Evolutionary conservation across 2,329 filamentous ascomycete species (phyloP).

Genomic region (Alternaria incomplexa): DNA sequence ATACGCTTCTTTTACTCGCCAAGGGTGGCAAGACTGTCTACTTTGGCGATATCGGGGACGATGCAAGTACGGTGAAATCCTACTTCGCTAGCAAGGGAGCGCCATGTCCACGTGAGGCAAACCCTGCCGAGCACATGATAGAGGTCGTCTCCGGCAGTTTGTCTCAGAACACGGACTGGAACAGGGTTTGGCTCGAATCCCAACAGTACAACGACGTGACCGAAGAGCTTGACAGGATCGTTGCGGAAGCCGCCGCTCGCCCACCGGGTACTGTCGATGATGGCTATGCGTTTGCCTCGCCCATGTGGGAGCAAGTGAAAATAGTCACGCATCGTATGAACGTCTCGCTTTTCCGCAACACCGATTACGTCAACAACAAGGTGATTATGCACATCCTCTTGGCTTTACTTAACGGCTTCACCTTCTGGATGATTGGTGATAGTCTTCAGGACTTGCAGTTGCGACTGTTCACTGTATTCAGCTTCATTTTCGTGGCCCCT

Average conservation of each 20-base stretch:
- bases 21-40: constrained; percentile 79
- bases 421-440: constrained; percentile 24
- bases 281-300: constrained; percentile 34
- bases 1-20: constrained; percentile 76
- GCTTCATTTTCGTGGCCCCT: constrained; percentile 48
- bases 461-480: constrained; percentile 55
- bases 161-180: constrained; percentile 31
- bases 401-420: constrained; percentile 21
- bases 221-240: constrained; percentile 42
- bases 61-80: constrained; percentile 70
- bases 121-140: constrained; percentile 75
- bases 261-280: constrained; percentile 43
- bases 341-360: constrained; percentile 14
- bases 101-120: constrained; percentile 57
- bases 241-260: constrained; percentile 40
- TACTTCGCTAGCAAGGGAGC: constrained; percentile 59
- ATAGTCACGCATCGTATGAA: constrained; percentile 19
- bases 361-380: constrained; percentile 24
- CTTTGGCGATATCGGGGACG: constrained; percentile 78
- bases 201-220: constrained; percentile 35
- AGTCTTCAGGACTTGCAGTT: constrained; percentile 47
- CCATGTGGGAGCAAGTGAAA: constrained; percentile 16
- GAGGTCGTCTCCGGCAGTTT: constrained; percentile 64
- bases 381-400: constrained; percentile 14
- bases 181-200: constrained; percentile 42